A percentile compares a stretch with the other conserved stretches of the same genome.
These are phyloP conservation scores for Phytophthora melonis DNA, from an alignment of 352 stramenopile genomes.

Conservation along the genomic window DNA sequence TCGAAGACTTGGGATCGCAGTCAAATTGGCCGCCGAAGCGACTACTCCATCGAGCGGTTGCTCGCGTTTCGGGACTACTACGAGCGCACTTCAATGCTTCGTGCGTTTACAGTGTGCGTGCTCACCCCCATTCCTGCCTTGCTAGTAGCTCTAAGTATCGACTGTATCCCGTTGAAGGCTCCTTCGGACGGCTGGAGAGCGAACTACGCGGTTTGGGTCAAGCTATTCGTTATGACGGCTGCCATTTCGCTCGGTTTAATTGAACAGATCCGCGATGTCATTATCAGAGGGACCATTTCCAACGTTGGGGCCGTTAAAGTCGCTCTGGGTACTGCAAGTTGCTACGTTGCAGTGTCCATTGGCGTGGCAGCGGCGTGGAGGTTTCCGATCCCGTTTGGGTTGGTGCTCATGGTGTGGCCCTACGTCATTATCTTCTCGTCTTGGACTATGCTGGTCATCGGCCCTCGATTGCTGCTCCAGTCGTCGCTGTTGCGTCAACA, in stretches of 20 bases:
- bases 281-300: constrained; percentile 9
- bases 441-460: constrained; percentile 6
- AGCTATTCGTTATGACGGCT: constrained; percentile 12
- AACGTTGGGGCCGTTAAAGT: constrained; percentile 1
- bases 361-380: constrained; percentile 12
- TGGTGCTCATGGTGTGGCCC: constrained; percentile 4
- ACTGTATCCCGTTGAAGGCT: constrained; percentile 28
- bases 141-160: constrained; percentile 4
- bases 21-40: constrained; percentile 21
- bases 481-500: not conserved
- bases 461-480: not conserved
- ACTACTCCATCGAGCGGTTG: constrained; percentile 18
- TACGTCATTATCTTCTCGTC: constrained; percentile 12
- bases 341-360: constrained; percentile 16
- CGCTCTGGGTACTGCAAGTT: constrained; percentile 5
- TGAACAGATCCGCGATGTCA: constrained; percentile 10
- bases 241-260: constrained; percentile 17
- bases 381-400: constrained; percentile 15
- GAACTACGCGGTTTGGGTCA: constrained; percentile 29
- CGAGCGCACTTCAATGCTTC: constrained; percentile 12
- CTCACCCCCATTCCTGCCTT: constrained; percentile 21
- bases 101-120: constrained; percentile 4
- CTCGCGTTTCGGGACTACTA: constrained; percentile 21
- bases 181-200: constrained; percentile 21
- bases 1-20: not conserved